A percentile compares a stretch with the other conserved stretches of the same genome.
Evolutionary conservation across 2,329 filamentous ascomycete species (phyloP).

Genomic region (Aschersonia sp.): DNA sequence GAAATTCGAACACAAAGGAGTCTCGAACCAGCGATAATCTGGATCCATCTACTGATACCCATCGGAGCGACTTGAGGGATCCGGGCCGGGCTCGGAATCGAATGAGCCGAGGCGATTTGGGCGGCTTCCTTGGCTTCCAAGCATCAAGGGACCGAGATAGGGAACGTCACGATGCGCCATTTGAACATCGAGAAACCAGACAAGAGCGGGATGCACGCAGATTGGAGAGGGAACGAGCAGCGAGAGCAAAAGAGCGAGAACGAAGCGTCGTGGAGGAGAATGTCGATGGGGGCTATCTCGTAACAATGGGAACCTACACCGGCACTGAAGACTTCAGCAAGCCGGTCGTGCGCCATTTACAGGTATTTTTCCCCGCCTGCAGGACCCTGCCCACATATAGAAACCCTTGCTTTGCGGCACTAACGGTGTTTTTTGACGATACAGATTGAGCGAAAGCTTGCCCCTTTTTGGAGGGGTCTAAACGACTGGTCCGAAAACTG

Average conservation of each 20-base stretch:
- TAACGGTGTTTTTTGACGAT: not conserved
- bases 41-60: constrained; percentile 6
- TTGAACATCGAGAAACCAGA: constrained; percentile 68
- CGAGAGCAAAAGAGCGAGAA: constrained; percentile 71
- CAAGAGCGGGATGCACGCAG: constrained; percentile 82
- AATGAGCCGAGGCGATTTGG: constrained; percentile 29
- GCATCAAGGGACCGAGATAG: constrained; percentile 21
- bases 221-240: constrained; percentile 64
- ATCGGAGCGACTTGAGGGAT: constrained; percentile 7
- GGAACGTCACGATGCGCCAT: constrained; percentile 24
- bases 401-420: too few species aligned
- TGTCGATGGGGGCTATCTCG: constrained; percentile 86
- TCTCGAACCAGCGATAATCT: constrained; percentile 15
- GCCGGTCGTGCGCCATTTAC: constrained; percentile 70
- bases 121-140: constrained; percentile 28
- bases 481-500: constrained; percentile 80
- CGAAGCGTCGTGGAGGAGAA: constrained; percentile 82
- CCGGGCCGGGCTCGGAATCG: constrained; percentile 11
- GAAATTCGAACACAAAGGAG: constrained; percentile 25
- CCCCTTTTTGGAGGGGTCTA: constrained; percentile 90
- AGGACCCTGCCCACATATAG: too few species aligned
- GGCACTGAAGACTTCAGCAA: constrained; percentile 92
- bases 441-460: constrained; percentile 82
- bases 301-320: constrained; percentile 88
- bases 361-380: constrained; percentile 40